Evolutionary conservation across 2,329 filamentous ascomycete species (phyloP).

Genomic region (Cytospora piceae): DNA sequence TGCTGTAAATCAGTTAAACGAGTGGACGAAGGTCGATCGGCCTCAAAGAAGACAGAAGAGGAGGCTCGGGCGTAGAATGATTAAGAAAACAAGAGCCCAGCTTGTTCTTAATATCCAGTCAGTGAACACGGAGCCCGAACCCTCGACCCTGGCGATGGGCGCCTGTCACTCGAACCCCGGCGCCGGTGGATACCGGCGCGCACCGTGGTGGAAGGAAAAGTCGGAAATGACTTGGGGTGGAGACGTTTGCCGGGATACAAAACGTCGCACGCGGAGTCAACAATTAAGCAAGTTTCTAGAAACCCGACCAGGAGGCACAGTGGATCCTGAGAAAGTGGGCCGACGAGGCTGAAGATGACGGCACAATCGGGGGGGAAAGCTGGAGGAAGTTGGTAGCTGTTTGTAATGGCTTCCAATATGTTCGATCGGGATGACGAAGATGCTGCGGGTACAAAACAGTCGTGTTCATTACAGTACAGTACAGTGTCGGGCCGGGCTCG

Average conservation of each 20-base stretch:
- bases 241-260: slow-evolving; percentile 17
- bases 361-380: slow-evolving; percentile 3
- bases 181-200: slow-evolving; percentile 21
- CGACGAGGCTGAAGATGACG: slow-evolving; percentile 28
- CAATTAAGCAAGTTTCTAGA: slow-evolving; percentile 10
- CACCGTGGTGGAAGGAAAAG: slow-evolving; percentile 5
- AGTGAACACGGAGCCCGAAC: slow-evolving; percentile 11
- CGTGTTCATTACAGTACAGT: slow-evolving; percentile 12
- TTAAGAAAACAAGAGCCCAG: slow-evolving; percentile 7
- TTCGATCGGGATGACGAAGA: slow-evolving; percentile 18
- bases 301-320: slow-evolving; percentile 15
- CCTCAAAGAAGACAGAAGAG: slow-evolving; percentile 19
- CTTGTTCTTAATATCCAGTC: slow-evolving; percentile 25
- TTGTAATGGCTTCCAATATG: slow-evolving; percentile 5
- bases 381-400: slow-evolving; percentile 8
- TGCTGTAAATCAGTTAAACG: slow-evolving; percentile 26
- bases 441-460: slow-evolving; percentile 12
- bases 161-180: slow-evolving; percentile 23
- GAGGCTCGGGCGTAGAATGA: slow-evolving; percentile 5
- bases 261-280: slow-evolving; percentile 15
- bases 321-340: slow-evolving; percentile 20
- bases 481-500: neutral
- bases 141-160: slow-evolving; percentile 2
- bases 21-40: slow-evolving; percentile 30
- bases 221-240: slow-evolving; percentile 24